Evolutionary conservation across 768 basidiomycete species (phyloP).

Genomic region (Cystobasidium tubakii): DNA sequence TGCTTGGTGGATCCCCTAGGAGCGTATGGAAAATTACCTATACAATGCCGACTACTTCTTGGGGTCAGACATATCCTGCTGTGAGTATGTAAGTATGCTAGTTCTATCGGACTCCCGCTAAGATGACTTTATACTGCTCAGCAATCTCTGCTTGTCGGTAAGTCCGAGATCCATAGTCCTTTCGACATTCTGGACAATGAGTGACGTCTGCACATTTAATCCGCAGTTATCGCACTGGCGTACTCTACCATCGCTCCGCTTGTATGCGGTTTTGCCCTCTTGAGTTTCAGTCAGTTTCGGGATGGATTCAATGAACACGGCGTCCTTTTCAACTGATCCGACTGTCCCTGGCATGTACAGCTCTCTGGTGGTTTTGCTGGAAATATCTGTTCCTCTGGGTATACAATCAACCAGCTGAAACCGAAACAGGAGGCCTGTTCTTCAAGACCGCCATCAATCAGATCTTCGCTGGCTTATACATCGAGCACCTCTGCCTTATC

Average conservation of each 20-base stretch:
- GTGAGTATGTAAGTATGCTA: not conserved
- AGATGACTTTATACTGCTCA: not conserved
- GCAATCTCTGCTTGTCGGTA: slow-evolving; percentile 14
- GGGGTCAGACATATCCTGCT: slow-evolving; percentile 69
- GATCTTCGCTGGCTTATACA: slow-evolving; percentile 85
- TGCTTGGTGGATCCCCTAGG: slow-evolving; percentile 83
- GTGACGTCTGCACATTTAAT: no score
- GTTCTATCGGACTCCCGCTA: no score
- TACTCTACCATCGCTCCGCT: slow-evolving; percentile 42
- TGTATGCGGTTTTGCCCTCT: slow-evolving; percentile 27
- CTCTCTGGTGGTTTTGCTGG: slow-evolving; percentile 30
- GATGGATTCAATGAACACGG: no score
- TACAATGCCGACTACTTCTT: slow-evolving; percentile 58
- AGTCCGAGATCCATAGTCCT: not conserved
- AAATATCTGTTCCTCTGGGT: slow-evolving; percentile 53
- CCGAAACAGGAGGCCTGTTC: slow-evolving; percentile 68
- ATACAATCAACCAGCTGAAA: slow-evolving; percentile 40
- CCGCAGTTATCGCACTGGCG: slow-evolving; percentile 67
- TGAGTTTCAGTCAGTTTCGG: not conserved
- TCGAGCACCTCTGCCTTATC: slow-evolving; percentile 74
- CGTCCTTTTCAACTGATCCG: no score
- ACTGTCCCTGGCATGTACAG: no score
- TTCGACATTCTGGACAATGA: no score
- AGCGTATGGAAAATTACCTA: slow-evolving; percentile 79
- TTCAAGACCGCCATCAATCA: slow-evolving; percentile 93